Base-by-base conservation (phyloP, 2,329 filamentous ascomycete genomes). In the Pyrenophora teres region DNA sequence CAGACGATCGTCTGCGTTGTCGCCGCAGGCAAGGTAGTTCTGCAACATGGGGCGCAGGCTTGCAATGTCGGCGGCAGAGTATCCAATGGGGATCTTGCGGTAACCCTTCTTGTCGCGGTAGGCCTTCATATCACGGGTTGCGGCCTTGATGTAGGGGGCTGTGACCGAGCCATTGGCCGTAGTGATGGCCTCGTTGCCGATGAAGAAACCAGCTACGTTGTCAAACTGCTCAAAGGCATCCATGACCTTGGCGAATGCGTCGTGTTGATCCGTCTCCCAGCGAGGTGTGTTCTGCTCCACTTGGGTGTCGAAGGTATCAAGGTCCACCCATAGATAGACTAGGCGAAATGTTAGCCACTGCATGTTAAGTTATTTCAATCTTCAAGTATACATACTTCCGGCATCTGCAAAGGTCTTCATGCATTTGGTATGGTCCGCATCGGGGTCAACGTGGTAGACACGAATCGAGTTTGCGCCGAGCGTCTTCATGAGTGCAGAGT, bases 21-120 rank as follows among this genome's bases (percentile, higher is more conserved):
- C 80, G 55, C 88, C 88, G 72, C 91, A 96, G 10, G 89, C 89
- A 37, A 96, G 79, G 72, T 94, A 96, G 66, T 87, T 82, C 64
- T 86, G 84, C 40, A 87, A 75, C 78, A 85, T 86, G 23, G 84
- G 84, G 12, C 84, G 82, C 12, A 86, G 77, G 52, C 87, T 81
- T 3, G 88, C 82, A 65, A 95, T 93, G 71, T 95, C 91, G 32
- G 91, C 90, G 9, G 90, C 90, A 7, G 89, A 92, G 77, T 96
- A 96, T 47, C 92, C 92, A 50, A 95, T 81, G 9, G 90, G 91
- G 59, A 96, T 90, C 36, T 87, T 79, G 61, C 92, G 88, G 75
- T 94, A 95, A 8, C 82, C 82, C 77, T 92, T 89, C 46, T 78
- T 76, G 65, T 89, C 82, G 51, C 90, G 83, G 76, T 96, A 92